Conservation (phyloP, 192 early-diverging fungal species). For the Podochytrium sp. region DNA sequence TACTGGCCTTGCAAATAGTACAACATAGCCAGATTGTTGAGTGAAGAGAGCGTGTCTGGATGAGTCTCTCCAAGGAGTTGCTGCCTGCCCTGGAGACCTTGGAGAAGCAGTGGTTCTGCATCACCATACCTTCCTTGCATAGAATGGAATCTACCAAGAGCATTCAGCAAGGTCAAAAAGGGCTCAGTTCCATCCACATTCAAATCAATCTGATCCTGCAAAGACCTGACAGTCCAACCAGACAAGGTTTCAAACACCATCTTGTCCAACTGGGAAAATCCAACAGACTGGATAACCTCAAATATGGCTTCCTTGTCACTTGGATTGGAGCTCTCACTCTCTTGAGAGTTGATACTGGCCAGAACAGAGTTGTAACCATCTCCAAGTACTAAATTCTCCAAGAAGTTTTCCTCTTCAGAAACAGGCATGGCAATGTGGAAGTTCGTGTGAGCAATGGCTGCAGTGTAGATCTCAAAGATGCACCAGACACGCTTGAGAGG, state of each 20-base stretch:
- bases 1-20: no score
- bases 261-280: constrained; percentile 14
- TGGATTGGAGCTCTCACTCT: neutral
- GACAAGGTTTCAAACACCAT: constrained; percentile 5
- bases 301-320: constrained; percentile 16
- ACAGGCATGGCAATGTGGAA: constrained; percentile 2
- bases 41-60: no score
- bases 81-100: no score
- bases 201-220: no score
- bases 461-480: constrained; percentile 9
- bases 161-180: no score
- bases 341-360: neutral
- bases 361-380: neutral
- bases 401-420: neutral
- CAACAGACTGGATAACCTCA: neutral
- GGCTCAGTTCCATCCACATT: no score
- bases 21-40: no score
- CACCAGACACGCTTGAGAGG: constrained; percentile 6
- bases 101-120: no score
- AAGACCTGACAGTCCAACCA: no score
- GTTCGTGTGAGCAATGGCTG: neutral
- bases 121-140: no score
- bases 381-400: neutral
- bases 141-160: no score
- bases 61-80: no score